phyloP scores from a whole-genome alignment of 2,329 filamentous ascomycete genomes.

The Fusarium stilboides region DNA sequence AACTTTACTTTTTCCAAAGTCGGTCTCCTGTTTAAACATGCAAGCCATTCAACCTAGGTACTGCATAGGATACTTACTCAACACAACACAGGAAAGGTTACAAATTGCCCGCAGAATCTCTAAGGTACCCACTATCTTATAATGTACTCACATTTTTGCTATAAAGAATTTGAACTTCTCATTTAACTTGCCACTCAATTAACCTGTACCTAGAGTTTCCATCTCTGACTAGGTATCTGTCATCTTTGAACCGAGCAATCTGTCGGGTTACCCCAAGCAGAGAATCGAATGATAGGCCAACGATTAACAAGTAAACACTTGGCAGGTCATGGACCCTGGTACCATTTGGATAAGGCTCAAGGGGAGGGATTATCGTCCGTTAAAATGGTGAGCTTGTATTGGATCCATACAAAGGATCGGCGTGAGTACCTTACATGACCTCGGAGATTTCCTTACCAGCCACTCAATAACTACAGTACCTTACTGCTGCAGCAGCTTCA shows the following conservation, averaged over 20 bases:
- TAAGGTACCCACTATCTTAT: too few species aligned
- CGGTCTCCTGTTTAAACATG: too few species aligned
- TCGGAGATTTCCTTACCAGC: constrained; percentile 20
- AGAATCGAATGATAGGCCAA: neutral
- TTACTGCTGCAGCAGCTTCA: constrained; percentile 17
- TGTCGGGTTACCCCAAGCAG: neutral
- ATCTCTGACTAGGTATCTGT: neutral
- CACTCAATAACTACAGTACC: neutral
- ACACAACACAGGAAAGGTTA: too few species aligned
- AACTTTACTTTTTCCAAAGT: neutral
- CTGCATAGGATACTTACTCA: too few species aligned
- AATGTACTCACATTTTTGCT: too few species aligned
- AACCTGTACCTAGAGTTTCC: too few species aligned
- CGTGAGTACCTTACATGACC: constrained; percentile 15
- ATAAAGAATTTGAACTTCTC: too few species aligned
- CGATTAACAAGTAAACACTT: constrained; percentile 6
- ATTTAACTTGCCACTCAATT: too few species aligned
- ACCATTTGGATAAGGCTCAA: neutral
- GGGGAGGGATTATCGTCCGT: neutral
- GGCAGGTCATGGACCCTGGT: constrained; percentile 10
- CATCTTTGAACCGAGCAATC: neutral
- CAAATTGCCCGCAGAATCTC: too few species aligned
- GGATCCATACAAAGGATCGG: constrained; percentile 16
- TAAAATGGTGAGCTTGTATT: too few species aligned
- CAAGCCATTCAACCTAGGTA: too few species aligned